Base-by-base conservation (phyloP, 805 yeast species). In the Metschnikowia bowlesiae region DNA sequence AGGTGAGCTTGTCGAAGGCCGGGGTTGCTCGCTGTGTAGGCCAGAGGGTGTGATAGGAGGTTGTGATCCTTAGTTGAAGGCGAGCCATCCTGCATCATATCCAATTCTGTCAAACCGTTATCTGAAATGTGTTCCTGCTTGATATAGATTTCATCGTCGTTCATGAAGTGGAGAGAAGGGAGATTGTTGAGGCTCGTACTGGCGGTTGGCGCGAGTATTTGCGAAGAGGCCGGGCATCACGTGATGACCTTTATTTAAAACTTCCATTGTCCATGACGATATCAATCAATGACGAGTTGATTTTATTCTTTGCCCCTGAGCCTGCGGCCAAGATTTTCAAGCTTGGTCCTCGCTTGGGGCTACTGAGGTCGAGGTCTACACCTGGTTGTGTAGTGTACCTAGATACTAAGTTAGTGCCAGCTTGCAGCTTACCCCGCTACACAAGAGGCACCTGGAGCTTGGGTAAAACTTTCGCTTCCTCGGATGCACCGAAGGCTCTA, bases 61-160 rank as follows among this genome's bases (percentile, higher is more conserved):
- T 28, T 26, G 6, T 28, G 22, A 6, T 33, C 18, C 29, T 26
- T 18, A 8, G 26, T 22, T 5, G 30, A 18, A n/a, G 37, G 13
- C 11, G 14, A 16, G 14, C 8, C 29, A n/a, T 33, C 45, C 31
- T 42, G 45, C 18, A 42, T 42, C 13, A 33, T 22, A 13, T 42
- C 45, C 18, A 26, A 22, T n/a, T 30, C 43, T 14, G 43, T 29
- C 43, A 33, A 10, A 31, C 30, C 38, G 8, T 34, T 42, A 13
- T 42, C 38, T 32, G 31, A 22, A 8, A 22, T 32, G 11, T 33
- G 30, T 33, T 42, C 45, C 38, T 42, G 45, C 38, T 42, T 42
- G 45, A 42, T 33, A 22, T 33, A 34, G 31, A n/a, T 42, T 42
- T 33, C 45, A 42, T 42, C 38, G 45, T 33, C 45, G 38, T 34